Conservation (phyloP, 73 alveolate species). For the Tetrahymena malaccensis region DNA sequence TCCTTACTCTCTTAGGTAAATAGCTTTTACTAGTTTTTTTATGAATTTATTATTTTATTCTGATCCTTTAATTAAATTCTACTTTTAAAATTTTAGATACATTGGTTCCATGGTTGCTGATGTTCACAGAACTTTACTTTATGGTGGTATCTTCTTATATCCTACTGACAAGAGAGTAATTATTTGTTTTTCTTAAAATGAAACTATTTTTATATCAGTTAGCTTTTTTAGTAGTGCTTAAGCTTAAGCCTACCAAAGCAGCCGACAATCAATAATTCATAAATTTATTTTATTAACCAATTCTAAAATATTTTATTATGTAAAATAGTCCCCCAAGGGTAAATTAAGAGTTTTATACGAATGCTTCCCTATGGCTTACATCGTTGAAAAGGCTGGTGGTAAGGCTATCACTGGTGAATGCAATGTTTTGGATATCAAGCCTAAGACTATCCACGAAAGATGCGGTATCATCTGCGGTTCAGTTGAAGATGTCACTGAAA, state of each 20-base stretch:
- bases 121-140: slow-evolving; percentile 58
- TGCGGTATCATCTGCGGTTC: slow-evolving; percentile 9
- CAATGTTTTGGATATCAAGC: slow-evolving; percentile 5
- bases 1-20: not conserved
- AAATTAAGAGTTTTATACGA: slow-evolving; percentile 53
- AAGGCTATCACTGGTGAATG: slow-evolving; percentile 54
- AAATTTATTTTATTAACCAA: not conserved
- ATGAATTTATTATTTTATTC: not conserved
- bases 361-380: slow-evolving; percentile 63
- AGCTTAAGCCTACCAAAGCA: not conserved
- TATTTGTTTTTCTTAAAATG: not conserved
- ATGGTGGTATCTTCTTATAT: slow-evolving; percentile 58
- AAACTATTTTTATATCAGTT: no score
- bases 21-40: not conserved
- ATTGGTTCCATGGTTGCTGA: slow-evolving; percentile 70
- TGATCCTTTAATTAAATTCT: not conserved
- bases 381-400: slow-evolving; percentile 83
- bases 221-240: not conserved
- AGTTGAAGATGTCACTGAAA: not conserved
- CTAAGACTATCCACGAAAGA: slow-evolving; percentile 2
- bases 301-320: not conserved
- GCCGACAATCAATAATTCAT: not conserved
- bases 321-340: not conserved
- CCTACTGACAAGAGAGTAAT: slow-evolving; percentile 44
- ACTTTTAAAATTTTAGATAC: slow-evolving; percentile 46